These are phyloP conservation scores for Epichloe amarillans DNA, from an alignment of 2,329 filamentous ascomycete species.

Conservation along the genomic window DNA sequence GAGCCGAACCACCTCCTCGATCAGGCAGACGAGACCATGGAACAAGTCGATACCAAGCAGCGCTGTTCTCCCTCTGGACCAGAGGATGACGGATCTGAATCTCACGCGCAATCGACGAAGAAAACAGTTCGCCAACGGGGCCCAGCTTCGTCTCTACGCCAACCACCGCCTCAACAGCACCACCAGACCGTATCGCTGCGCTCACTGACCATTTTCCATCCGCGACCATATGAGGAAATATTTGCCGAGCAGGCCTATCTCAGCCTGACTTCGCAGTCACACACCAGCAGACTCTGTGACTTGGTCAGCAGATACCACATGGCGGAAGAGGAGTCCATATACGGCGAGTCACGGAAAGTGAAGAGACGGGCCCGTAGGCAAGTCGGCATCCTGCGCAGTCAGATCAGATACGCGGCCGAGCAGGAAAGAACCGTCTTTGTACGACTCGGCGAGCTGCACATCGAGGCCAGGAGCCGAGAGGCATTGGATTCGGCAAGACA, in stretches of 20 bases:
- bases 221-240: constrained; percentile 28
- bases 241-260: constrained; percentile 35
- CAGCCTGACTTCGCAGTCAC: constrained; percentile 24
- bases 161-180: background rate
- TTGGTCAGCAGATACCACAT: constrained; percentile 26
- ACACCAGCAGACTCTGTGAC: constrained; percentile 22
- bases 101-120: background rate
- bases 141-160: background rate
- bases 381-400: constrained; percentile 25
- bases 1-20: constrained; percentile 2
- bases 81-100: background rate
- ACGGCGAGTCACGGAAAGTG: constrained; percentile 12
- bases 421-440: constrained; percentile 32
- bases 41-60: background rate
- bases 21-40: background rate
- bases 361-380: constrained; percentile 26
- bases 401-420: constrained; percentile 29
- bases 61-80: background rate
- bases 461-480: constrained; percentile 34
- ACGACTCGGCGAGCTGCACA: constrained; percentile 34
- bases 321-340: constrained; percentile 21
- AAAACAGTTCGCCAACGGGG: background rate
- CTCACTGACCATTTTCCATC: constrained; percentile 17
- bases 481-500: constrained; percentile 22
- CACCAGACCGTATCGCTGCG: background rate